Evolutionary conservation across 129 eudicot genomes (phyloP).

Genomic region (Silybum marianum): DNA sequence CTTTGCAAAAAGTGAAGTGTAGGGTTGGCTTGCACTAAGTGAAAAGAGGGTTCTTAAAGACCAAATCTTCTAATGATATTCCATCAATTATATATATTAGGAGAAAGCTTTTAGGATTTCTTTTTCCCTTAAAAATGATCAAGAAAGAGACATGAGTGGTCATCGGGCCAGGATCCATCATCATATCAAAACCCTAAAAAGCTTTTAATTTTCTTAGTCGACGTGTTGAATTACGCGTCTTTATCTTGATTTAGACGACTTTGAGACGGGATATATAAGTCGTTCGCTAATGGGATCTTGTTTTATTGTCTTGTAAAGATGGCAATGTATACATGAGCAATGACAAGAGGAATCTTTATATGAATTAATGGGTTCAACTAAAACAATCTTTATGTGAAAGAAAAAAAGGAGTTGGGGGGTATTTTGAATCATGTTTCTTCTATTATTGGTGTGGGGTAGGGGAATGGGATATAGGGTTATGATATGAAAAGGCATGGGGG

Average conservation of each 20-base stretch:
- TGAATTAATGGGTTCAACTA: slow-evolving; percentile 18
- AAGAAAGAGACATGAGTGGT: neutral
- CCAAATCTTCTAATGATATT: slow-evolving; percentile 27
- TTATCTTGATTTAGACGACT: neutral
- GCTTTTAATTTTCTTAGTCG: neutral
- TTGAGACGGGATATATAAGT: neutral
- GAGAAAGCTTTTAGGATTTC: slow-evolving; percentile 18
- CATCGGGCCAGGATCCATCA: neutral
- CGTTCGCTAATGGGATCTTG: neutral
- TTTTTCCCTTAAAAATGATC: slow-evolving; percentile 2
- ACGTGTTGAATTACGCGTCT: neutral
- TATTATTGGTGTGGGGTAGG: slow-evolving; percentile 31
- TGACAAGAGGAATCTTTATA: neutral
- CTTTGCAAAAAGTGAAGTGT: slow-evolving; percentile 28
- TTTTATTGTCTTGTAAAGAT: slow-evolving; percentile 15
- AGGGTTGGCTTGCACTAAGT: slow-evolving; percentile 40
- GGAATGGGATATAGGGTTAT: slow-evolving; percentile 27
- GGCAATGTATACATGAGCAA: neutral
- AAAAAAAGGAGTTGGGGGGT: slow-evolving; percentile 5
- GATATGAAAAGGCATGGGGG: slow-evolving; percentile 29
- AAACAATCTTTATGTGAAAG: slow-evolving; percentile 16
- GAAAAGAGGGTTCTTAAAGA: slow-evolving; percentile 19
- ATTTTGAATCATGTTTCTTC: slow-evolving; percentile 13
- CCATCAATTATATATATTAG: slow-evolving; percentile 31
- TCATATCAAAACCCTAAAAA: neutral